Evolutionary conservation across 2,329 filamentous ascomycete genomes (phyloP), one percentile per base, ranked within the genome.

Genomic region (Acrodontium crateriforme): DNA sequence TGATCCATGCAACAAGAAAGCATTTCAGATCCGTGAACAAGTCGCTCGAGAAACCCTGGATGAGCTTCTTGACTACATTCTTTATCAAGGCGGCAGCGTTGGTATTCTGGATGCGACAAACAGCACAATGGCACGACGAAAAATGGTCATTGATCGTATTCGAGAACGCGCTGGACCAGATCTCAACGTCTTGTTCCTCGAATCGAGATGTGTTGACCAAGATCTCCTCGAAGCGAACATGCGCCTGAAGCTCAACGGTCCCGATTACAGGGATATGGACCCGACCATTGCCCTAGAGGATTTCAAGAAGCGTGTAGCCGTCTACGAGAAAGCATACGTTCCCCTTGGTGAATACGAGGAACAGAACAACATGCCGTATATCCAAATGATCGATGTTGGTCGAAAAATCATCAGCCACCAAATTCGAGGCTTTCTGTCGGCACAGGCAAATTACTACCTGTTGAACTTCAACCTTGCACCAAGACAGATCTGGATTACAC

Each of bases 21-120:
- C 87, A 0, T 71, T 84, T 27, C 76, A 78, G 40, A 65, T 95
- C 16, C 73, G 89, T 39, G 87, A 98, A 50, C 81, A 92, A 54
- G 81, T 92, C 18, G 89, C 89, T 4, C 71, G 94, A 53, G 80
- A 87, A 28, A 95, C 89, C 1, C 60, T 95, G 27, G 82, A 98
- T 45, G 89, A 98, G 49, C 65, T 95, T 6, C 58, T 98, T 25
- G 78, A 93, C 43, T 98, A 92, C 52, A 74, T 98, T 8, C 63
- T 95, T 18, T 65, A 75, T 14, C 67, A 75, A 29, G 82, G 78
- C 16, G 89, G 89, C 25, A 81, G 84, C 16, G 82, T 95, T 7
- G 89, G 89, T 19, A 95, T 98, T 38, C 71, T 98, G 9, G 89
- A 98, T 56, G 89, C 89, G 6, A 98, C 89, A 6, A 98, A 98